Evolutionary conservation across 352 stramenopile species (phyloP), one percentile per base, ranked within the genome.

Genomic region (Phytophthora sojae): DNA sequence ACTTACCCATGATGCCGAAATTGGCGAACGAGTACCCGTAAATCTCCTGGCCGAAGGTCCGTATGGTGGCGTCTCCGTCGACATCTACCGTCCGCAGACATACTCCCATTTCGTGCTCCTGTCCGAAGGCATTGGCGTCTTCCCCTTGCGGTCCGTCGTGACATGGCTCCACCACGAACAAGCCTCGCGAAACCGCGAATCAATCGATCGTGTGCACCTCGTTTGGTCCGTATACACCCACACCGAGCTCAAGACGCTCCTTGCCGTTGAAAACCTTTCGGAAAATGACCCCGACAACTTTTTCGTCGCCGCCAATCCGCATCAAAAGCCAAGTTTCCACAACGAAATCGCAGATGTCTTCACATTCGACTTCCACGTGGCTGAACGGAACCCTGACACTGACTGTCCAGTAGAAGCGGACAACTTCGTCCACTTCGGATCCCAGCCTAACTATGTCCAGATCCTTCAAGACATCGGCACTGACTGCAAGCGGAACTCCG

Each of bases 21-120:
- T 39, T n/a, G 35, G n/a, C 7, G 9, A 52, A 9, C 42, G 25
- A 12, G 23, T 67, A 11, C 55, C 66, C 9, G 59, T 74, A 0
- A 57, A 61, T 0, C 47, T 86, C 17, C 64, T 82, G 1, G 39
- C 85, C 0, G 81, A 84, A 3, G 81, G 81, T 6, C 73, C 73
- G 26, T 86, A 49, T 15, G 39, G 39, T 0, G 56, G 66, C 4
- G 30, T 77, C 0, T 55, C 59, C 19, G 57, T 88, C 63, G 75
- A 88, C 53, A 69, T 88, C 29, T 57, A 79, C n/a, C 50, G 61
- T 60, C 29, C 56, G 9, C 30, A 25, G 1, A 61, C 37, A 8
- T 86, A 86, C 63, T 82, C 77, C 8, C 39, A 49, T 17, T 21
- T 49, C 39, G 39, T 49, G 15, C 39, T 49, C 39, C 39, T 49